These are phyloP conservation scores for Oryza nivara DNA, from an alignment of 176 grass and related monocot species.

Conservation along the genomic window DNA sequence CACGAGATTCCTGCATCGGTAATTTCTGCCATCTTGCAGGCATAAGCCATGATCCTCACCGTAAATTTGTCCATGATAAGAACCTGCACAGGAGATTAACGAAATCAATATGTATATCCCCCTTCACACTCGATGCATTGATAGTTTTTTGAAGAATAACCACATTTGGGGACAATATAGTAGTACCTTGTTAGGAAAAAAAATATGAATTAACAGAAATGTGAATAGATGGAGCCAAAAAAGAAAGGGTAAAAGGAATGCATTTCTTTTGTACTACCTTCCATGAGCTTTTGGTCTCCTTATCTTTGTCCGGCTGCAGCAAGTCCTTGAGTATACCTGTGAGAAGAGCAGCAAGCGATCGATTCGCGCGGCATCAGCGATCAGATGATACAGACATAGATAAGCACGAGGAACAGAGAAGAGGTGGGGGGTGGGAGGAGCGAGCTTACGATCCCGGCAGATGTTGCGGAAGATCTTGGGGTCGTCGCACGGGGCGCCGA, in stretches of 20 bases:
- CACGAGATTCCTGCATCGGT: constrained; percentile 85
- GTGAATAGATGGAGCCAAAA: neutral
- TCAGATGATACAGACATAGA: neutral
- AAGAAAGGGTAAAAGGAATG: neutral
- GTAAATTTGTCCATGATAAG: constrained; percentile 99
- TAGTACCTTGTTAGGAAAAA: neutral
- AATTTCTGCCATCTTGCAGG: constrained; percentile 98
- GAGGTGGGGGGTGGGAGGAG: neutral
- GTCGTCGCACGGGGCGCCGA: constrained; percentile 60
- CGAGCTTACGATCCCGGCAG: constrained; percentile 72
- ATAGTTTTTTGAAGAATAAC: neutral
- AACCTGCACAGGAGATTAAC: constrained; percentile 52
- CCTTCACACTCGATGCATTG: neutral
- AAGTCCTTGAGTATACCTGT: constrained; percentile 82
- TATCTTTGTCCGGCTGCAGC: constrained; percentile 72
- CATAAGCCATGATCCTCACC: constrained; percentile 79
- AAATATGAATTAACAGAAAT: neutral
- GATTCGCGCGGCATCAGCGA: neutral
- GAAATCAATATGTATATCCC: neutral
- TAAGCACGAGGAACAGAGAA: neutral
- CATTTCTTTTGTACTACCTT: constrained; percentile 68
- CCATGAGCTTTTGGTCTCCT: constrained; percentile 73
- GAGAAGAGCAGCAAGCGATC: neutral
- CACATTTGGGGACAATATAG: neutral
- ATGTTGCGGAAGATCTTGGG: constrained; percentile 82